A percentile compares a stretch with the other conserved stretches of the same genome.
These are phyloP conservation scores for Monosporascus ibericus DNA, from an alignment of 2,329 filamentous ascomycete genomes.

Conservation along the genomic window DNA sequence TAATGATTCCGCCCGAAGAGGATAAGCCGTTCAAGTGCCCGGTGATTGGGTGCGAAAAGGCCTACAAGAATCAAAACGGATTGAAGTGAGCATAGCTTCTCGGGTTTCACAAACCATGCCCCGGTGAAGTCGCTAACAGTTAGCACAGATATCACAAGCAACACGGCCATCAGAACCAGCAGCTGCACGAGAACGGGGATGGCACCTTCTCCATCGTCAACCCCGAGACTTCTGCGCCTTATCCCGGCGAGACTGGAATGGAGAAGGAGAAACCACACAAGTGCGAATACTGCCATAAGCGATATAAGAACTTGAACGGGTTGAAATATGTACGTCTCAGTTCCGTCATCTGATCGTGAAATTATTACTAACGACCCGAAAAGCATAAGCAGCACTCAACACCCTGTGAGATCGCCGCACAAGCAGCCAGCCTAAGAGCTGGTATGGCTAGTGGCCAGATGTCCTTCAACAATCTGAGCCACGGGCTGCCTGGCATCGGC, in stretches of 20 bases:
- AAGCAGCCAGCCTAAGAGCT: conserved; percentile 38
- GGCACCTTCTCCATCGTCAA: conserved; percentile 98
- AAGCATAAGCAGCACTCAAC: conserved; percentile 77
- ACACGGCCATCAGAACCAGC: conserved; percentile 94
- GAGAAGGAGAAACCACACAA: conserved; percentile 99
- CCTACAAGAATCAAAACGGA: conserved; percentile 99
- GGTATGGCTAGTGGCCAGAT: conserved; percentile 26
- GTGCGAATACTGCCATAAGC: conserved; percentile 93
- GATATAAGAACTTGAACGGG: conserved; percentile 98
- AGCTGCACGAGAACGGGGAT: conserved; percentile 92
- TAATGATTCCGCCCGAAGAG: conserved; percentile 72
- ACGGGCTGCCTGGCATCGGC: conserved; percentile 49
- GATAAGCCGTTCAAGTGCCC: conserved; percentile 97
- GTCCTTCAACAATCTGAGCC: conserved; percentile 20
- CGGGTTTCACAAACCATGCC: conserved; percentile 8
- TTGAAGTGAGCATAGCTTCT: conserved; percentile 63
- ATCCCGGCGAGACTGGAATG: conserved; percentile 97
- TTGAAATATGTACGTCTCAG: conserved; percentile 73
- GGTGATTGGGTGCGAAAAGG: conserved; percentile 97
- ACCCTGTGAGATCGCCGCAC: conserved; percentile 79
- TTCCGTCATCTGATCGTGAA: background rate
- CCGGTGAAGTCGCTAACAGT: conserved; percentile 21
- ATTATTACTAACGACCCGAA: conserved; percentile 25
- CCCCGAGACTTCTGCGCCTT: conserved; percentile 87
- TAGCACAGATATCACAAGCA: conserved; percentile 58